Evolutionary conservation across 2,329 filamentous ascomycete species (phyloP).

Genomic region (Phaeosphaeriaceae sp.): DNA sequence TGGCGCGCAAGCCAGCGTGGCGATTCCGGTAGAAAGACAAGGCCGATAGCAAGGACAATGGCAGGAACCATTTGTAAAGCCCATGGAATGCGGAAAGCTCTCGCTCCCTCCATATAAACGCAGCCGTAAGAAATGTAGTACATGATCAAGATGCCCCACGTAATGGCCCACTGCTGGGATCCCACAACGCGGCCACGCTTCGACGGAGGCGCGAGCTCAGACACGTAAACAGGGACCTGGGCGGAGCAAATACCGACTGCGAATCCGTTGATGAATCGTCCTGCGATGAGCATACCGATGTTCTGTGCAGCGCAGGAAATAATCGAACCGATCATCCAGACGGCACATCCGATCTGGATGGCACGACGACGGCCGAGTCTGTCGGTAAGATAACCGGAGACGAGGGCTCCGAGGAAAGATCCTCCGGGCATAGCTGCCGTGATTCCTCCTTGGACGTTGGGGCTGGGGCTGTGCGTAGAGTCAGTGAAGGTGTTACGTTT

Average conservation of each 20-base stretch:
- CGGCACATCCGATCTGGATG: constrained; percentile 60
- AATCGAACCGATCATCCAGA: constrained; percentile 65
- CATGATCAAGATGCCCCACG: constrained; percentile 61
- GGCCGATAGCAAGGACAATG: constrained; percentile 52
- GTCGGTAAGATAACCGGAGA: constrained; percentile 66
- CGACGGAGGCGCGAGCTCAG: constrained; percentile 66
- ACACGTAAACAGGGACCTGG: constrained; percentile 72
- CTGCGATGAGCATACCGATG: constrained; percentile 73
- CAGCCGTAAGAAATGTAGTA: constrained; percentile 48
- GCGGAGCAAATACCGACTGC: constrained; percentile 76
- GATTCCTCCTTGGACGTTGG: constrained; percentile 69
- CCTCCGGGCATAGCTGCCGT: constrained; percentile 74
- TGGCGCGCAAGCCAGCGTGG: constrained; percentile 55
- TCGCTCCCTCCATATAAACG: constrained; percentile 38
- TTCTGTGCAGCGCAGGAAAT: constrained; percentile 69
- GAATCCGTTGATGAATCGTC: constrained; percentile 74
- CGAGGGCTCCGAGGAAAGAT: constrained; percentile 69
- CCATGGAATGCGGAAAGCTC: constrained; percentile 48
- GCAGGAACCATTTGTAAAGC: constrained; percentile 48
- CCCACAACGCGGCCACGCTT: constrained; percentile 71
- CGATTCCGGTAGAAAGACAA: constrained; percentile 58
- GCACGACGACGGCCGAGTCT: constrained; percentile 59
- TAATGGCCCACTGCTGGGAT: constrained; percentile 77
- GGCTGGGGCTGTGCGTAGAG: background rate
- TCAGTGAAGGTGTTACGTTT: background rate